Conservation (phyloP, 2,329 filamentous ascomycete genomes). For the Kalaharituber pfeilii region DNA sequence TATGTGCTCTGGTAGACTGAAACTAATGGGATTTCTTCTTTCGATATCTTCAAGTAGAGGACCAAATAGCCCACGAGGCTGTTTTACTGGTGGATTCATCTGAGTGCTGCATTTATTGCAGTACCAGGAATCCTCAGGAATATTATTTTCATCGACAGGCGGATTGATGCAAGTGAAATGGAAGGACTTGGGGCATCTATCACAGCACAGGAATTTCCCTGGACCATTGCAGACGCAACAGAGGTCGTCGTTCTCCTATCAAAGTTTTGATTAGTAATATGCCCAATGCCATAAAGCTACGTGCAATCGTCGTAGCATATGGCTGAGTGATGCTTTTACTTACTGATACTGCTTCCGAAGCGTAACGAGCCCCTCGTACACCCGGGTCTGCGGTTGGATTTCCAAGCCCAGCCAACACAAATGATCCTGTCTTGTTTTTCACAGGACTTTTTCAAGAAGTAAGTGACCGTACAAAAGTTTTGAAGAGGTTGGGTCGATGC, state of each 20-base stretch:
- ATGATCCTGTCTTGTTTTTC: constrained; percentile 1
- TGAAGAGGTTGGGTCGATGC: too few relatives aligned
- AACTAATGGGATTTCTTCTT: constrained; percentile 52
- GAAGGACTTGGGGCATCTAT: constrained; percentile 77
- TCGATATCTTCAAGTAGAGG: constrained; percentile 47
- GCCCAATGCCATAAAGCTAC: constrained; percentile 26
- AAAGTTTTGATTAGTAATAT: constrained; percentile 7
- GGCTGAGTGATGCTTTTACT: constrained; percentile 3
- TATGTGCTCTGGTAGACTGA: constrained; percentile 51
- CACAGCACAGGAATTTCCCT: constrained; percentile 80
- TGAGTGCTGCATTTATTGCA: constrained; percentile 53
- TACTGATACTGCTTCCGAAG: constrained; percentile 19
- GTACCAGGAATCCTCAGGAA: constrained; percentile 61
- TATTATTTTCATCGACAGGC: constrained; percentile 44
- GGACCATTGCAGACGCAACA: constrained; percentile 73
- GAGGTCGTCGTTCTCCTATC: constrained; percentile 69
- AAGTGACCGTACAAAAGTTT: not conserved
- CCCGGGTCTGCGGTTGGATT: constrained; percentile 4
- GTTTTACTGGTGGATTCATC: constrained; percentile 31
- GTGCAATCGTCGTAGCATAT: not conserved
- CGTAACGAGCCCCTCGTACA: constrained; percentile 9
- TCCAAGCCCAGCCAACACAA: constrained; percentile 18
- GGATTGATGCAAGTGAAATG: constrained; percentile 81
- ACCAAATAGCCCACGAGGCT: constrained; percentile 41
- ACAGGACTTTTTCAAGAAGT: not conserved